phyloP scores from a whole-genome alignment of 1,284 basidiomycete species.

The Ceratobasidium theobromae region DNA sequence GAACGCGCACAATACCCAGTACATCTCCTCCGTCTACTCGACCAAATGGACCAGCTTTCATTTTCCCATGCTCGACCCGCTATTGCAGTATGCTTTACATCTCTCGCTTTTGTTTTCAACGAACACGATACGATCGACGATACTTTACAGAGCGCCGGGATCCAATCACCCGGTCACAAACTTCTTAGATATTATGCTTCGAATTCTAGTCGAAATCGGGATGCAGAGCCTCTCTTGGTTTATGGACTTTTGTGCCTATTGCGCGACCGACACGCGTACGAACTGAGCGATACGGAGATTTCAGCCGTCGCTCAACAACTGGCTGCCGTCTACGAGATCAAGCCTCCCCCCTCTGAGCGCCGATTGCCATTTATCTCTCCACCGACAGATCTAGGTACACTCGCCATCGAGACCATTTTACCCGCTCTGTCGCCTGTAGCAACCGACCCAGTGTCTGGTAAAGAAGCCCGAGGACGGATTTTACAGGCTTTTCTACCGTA shows the following conservation, averaged over 20 bases:
- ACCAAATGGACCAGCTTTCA: constrained; percentile 11
- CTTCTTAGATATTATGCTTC: constrained; percentile 8
- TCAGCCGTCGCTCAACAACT: background rate
- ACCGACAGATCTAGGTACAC: background rate
- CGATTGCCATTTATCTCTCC: constrained; percentile 3
- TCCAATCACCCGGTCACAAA: constrained; percentile 2
- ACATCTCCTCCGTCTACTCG: background rate
- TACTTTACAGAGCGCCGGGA: background rate
- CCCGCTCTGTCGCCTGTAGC: background rate
- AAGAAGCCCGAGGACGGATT: background rate
- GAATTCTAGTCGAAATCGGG: background rate
- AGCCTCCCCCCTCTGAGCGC: constrained; percentile 3
- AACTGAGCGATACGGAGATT: constrained; percentile 2
- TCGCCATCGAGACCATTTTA: constrained; percentile 9
- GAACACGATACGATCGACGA: background rate
- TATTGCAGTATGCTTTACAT: constrained; percentile 10
- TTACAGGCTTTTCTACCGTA: constrained; percentile 11
- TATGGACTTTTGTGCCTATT: constrained; percentile 18
- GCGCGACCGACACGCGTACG: constrained; percentile 1
- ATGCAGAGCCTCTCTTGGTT: constrained; percentile 8
- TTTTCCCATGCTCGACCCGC: constrained; percentile 3
- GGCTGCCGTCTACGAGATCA: background rate
- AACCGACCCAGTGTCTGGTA: background rate
- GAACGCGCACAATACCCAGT: constrained; percentile 17
- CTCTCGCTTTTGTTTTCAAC: constrained; percentile 1